These are phyloP conservation scores for Bimuria novae-zelandiae DNA, from an alignment of 2,329 filamentous ascomycete genomes.

Conservation along the genomic window DNA sequence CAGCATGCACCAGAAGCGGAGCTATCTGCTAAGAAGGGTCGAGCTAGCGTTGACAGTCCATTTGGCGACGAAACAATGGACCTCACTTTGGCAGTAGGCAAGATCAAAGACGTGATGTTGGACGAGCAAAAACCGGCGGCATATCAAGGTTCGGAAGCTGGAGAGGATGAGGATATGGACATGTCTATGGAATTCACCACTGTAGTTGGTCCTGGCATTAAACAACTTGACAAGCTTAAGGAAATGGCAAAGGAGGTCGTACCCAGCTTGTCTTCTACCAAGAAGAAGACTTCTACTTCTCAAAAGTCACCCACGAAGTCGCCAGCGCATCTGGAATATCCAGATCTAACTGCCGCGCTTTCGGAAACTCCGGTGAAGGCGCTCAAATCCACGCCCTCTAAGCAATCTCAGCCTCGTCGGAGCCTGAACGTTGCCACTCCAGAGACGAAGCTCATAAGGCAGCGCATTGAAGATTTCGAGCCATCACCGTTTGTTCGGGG, in stretches of 20 bases:
- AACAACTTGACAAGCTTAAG: constrained; percentile 19
- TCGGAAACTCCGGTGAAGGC: constrained; percentile 19
- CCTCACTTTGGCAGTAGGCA: constrained; percentile 45
- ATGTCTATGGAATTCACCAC: constrained; percentile 59
- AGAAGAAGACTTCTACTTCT: constrained; percentile 27
- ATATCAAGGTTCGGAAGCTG: too few species aligned
- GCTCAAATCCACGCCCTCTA: constrained; percentile 27
- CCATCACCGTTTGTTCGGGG: constrained; percentile 42
- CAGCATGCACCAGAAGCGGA: constrained; percentile 4
- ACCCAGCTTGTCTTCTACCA: neutral
- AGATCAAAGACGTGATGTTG: constrained; percentile 35
- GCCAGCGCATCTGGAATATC: constrained; percentile 17
- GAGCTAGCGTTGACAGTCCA: constrained; percentile 31
- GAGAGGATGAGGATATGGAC: constrained; percentile 54
- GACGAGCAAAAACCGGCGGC: too few species aligned
- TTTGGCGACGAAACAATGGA: constrained; percentile 47
- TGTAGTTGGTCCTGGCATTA: constrained; percentile 52
- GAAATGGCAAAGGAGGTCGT: constrained; percentile 25
- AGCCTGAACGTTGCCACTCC: constrained; percentile 36
- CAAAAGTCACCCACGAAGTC: constrained; percentile 32
- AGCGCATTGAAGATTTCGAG: constrained; percentile 38
- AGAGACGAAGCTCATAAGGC: constrained; percentile 27
- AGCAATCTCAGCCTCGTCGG: constrained; percentile 30
- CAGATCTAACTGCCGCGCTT: constrained; percentile 11
- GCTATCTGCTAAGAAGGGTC: constrained; percentile 20